Percentiles rank a stretch among this genome's conserved stretches.
Evolutionary conservation across 768 basidiomycete species (phyloP).

Genomic region (Psilocybe subaeruginosa): DNA sequence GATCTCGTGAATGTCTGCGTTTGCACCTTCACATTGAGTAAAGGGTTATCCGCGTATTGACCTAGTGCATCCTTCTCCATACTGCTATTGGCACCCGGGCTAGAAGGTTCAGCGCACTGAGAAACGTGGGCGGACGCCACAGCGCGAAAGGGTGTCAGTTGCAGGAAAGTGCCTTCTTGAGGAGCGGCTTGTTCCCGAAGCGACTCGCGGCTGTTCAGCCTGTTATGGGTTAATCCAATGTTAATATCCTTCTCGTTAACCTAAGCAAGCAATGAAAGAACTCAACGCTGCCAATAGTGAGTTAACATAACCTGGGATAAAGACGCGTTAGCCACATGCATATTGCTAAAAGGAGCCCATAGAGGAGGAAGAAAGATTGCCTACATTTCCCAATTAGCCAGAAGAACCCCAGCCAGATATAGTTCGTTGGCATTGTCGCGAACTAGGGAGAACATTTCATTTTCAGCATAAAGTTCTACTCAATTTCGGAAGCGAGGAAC

Average conservation of each 20-base stretch:
- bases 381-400: constrained; percentile 55
- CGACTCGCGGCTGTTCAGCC: constrained; percentile 49
- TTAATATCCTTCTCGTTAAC: not conserved
- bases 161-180: constrained; percentile 36
- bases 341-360: constrained; percentile 1
- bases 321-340: constrained; percentile 8
- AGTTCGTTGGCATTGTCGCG: constrained; percentile 48
- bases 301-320: constrained; percentile 48
- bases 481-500: constrained; percentile 6
- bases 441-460: constrained; percentile 30
- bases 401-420: constrained; percentile 52
- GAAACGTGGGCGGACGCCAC: constrained; percentile 19
- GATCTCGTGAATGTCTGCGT: constrained; percentile 35
- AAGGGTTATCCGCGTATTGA: constrained; percentile 7
- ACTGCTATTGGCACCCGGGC: constrained; percentile 11
- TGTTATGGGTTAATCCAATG: constrained; percentile 18
- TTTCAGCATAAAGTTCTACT: constrained; percentile 3
- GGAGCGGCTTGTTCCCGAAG: constrained; percentile 43
- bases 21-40: constrained; percentile 33
- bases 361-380: constrained; percentile 13
- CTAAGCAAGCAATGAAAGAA: constrained; percentile 7
- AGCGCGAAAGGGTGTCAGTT: constrained; percentile 34
- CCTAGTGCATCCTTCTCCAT: constrained; percentile 12
- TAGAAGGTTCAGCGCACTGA: constrained; percentile 13
- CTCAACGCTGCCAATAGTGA: constrained; percentile 54